Conservation (phyloP, 2,329 filamentous ascomycete species). For the Helotiales sp. region DNA sequence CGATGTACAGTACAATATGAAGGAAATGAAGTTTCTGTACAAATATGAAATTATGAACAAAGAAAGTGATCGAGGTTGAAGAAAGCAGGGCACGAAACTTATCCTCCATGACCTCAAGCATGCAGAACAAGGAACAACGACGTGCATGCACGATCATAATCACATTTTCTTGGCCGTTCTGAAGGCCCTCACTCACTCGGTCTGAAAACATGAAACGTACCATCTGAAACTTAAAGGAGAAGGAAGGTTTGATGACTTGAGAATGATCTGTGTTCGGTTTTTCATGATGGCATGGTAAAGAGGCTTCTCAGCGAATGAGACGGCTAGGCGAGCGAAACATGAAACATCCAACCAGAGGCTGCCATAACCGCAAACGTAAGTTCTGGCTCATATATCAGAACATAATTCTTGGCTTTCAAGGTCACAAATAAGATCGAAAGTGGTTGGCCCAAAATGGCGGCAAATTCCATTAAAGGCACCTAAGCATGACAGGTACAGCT, state of each 20-base stretch:
- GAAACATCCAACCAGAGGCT: neutral
- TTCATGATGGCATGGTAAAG: neutral
- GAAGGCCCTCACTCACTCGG: neutral
- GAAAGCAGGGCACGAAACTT: no score
- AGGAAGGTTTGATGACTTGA: constrained; percentile 4
- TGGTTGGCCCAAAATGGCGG: neutral
- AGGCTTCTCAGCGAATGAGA: neutral
- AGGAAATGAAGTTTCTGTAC: no score
- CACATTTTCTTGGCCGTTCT: neutral
- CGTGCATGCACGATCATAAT: neutral
- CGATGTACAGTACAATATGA: no score
- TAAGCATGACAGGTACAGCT: neutral
- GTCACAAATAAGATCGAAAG: neutral
- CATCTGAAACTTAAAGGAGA: neutral
- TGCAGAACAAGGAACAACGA: neutral
- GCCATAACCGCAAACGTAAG: neutral
- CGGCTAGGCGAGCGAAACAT: neutral
- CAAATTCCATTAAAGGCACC: neutral
- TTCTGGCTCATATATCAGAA: neutral
- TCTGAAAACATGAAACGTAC: neutral
- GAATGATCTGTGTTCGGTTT: neutral
- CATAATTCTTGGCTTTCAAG: neutral
- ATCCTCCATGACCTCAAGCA: no score
- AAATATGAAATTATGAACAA: neutral
- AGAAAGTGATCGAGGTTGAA: no score